A percentile compares a stretch with the other conserved stretches of the same genome.
Conservation (phyloP, 345 rosid species). For the Viola odorata region DNA sequence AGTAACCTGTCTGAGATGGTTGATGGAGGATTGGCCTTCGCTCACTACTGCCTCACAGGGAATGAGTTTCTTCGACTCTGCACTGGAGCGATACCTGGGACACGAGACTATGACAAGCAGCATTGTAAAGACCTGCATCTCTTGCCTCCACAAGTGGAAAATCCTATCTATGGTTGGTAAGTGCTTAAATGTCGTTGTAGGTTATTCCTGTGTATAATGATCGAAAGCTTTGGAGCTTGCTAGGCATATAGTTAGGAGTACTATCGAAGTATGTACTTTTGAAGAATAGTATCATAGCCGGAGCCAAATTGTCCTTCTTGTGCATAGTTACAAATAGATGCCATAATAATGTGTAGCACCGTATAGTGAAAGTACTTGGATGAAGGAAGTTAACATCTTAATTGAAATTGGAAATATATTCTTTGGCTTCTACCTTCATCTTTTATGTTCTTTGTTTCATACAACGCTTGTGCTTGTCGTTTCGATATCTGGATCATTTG, state of each 20-base stretch:
- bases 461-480: too few relatives aligned
- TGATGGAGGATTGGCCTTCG: conserved; percentile 87
- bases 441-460: too few relatives aligned
- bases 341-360: neutral
- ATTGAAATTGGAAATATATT: too few relatives aligned
- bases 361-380: neutral
- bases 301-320: conserved; percentile 12
- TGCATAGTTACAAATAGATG: conserved; percentile 13
- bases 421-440: too few relatives aligned
- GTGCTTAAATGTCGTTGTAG: neutral
- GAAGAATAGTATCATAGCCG: conserved; percentile 6
- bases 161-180: conserved; percentile 78
- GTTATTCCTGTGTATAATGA: conserved; percentile 9
- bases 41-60: conserved; percentile 81
- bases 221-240: conserved; percentile 4
- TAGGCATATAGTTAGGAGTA: conserved; percentile 4
- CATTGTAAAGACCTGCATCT: conserved; percentile 83
- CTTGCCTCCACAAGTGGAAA: conserved; percentile 76
- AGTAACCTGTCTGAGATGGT: conserved; percentile 55
- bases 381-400: neutral
- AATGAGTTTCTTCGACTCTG: conserved; percentile 77
- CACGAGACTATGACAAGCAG: conserved; percentile 72
- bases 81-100: conserved; percentile 79
- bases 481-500: too few relatives aligned
- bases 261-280: neutral